phyloP scores from a whole-genome alignment of 805 yeast species.

The Yarrowia keelungensis region DNA sequence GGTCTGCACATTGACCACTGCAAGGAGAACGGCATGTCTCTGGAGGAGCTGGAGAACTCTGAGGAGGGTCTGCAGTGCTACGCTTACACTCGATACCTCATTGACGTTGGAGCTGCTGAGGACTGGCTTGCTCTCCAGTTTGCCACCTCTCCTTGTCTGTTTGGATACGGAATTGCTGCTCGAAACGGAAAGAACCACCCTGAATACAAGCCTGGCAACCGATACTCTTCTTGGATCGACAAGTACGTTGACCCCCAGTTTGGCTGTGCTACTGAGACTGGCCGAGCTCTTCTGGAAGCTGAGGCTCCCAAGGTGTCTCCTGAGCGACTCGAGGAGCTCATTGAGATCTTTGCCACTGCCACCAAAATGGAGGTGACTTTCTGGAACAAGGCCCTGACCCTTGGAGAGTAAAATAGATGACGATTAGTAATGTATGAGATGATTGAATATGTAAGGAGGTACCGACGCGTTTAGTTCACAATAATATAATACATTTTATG shows the following conservation, averaged over 20 bases:
- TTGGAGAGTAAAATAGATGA: conserved; percentile 14
- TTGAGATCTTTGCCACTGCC: conserved; percentile 65
- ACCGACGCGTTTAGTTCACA: too few species aligned
- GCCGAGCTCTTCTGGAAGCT: conserved; percentile 57
- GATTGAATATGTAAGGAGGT: not conserved
- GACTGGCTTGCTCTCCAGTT: conserved; percentile 71
- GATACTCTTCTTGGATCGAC: conserved; percentile 60
- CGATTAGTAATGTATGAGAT: not conserved
- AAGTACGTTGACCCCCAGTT: conserved; percentile 70
- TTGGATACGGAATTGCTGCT: conserved; percentile 71
- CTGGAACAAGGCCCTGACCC: conserved; percentile 58
- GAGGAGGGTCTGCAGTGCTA: conserved; percentile 63
- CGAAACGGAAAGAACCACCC: conserved; percentile 50
- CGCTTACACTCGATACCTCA: conserved; percentile 66
- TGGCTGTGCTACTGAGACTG: conserved; percentile 58
- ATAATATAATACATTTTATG: not conserved
- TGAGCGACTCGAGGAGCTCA: conserved; percentile 59
- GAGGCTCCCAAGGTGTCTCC: conserved; percentile 54
- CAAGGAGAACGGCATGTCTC: conserved; percentile 52
- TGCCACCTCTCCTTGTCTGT: conserved; percentile 76
- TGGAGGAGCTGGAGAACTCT: conserved; percentile 55
- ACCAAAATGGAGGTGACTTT: conserved; percentile 67
- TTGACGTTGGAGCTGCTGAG: conserved; percentile 59
- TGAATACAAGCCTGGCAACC: conserved; percentile 44
- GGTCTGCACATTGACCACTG: conserved; percentile 62